These are phyloP conservation scores for Geotrichum reessii DNA, from an alignment of 1,139 yeast species.

Conservation along the genomic window DNA sequence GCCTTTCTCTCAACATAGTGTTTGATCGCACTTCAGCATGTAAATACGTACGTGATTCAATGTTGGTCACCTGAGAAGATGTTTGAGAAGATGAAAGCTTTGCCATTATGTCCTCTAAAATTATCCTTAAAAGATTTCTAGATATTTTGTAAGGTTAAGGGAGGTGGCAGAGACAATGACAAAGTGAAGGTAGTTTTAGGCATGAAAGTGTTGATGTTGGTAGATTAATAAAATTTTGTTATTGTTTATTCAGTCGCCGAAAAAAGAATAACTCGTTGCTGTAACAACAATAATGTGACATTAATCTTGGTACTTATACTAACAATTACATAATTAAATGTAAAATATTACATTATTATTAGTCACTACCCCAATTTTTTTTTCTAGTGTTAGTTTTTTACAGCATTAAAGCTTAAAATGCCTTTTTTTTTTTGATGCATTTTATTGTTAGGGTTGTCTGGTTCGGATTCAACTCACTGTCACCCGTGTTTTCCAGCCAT, in stretches of 20 bases:
- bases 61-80: neutral
- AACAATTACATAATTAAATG: neutral
- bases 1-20: neutral
- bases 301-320: neutral
- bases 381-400: neutral
- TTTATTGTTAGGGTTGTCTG: neutral
- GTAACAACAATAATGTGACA: neutral
- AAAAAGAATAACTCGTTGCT: neutral
- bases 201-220: neutral
- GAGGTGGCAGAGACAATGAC: neutral
- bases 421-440: neutral
- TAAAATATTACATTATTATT: neutral
- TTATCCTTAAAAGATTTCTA: neutral
- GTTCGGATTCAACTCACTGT: neutral
- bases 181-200: neutral
- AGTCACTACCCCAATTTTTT: neutral
- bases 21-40: neutral
- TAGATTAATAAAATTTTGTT: neutral
- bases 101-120: neutral
- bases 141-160: neutral
- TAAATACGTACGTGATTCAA: neutral
- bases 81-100: neutral
- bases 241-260: neutral
- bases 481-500: neutral
- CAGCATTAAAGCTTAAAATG: too few relatives aligned